Base-by-base conservation (phyloP, 2,329 filamentous ascomycete species). In the Colletotrichum navitas region DNA sequence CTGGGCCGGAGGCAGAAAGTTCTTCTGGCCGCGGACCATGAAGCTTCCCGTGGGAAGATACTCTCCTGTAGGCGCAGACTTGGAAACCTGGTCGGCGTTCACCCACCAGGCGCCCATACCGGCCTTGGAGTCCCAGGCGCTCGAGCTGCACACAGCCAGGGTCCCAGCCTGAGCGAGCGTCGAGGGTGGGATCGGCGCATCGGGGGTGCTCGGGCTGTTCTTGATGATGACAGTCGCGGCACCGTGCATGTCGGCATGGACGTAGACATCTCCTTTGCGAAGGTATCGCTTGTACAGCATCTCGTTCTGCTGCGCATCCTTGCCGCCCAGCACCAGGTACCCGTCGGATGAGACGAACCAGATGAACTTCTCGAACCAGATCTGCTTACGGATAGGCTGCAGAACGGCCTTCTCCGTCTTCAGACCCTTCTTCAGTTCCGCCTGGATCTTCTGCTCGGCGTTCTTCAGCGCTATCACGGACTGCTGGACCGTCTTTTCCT, bases 91-190 rank as follows among this genome's bases (percentile, higher is more conserved):
- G 65, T 95, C 91, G 2, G 93, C 92, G 73, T 92, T 91, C 0
- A 97, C 95, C 96, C 96, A 99, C 92, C 94, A 99, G 11, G 95
- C 95, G 24, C 93, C 92, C 93, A 98, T 97, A 21, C 94, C 90
- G 11, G 95, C 95, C 81, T 99, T 99, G 1, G 93, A 95, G 72
- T 98, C 96, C 96, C 96, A 99, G 0, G 95, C 96, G 68, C 87
- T 92, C 1, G 94, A 98, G 11, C 93, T 93, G 73, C 93, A 94
- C 6, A 99, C 93, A 0, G 92, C 91, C 39, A 98, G 83, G 55
- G 91, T 92, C 0, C 96, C 96, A 5, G 96, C 96, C 82, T 99
- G 96, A 0, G 94, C 92, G 3, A 99, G 83, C 0, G 96, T 98
- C 1, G 94, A 93, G 0, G 96, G 96, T 3, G 96, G 94, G 34